Base-by-base conservation (phyloP, 768 basidiomycete genomes). In the Tylopilus vinaceipallidus region DNA sequence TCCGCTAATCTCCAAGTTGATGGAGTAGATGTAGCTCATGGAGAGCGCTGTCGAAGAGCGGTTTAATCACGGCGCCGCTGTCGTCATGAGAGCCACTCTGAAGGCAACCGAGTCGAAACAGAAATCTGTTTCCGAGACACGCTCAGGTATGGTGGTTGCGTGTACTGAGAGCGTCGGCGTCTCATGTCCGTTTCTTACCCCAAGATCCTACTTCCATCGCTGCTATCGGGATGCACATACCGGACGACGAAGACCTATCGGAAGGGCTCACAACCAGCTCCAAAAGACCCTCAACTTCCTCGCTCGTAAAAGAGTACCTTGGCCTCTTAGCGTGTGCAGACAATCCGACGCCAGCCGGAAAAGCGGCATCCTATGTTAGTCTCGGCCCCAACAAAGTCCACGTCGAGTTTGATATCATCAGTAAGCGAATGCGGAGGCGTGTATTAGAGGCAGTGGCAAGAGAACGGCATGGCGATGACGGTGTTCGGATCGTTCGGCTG, bases 391-490 rank as follows among this genome's bases (percentile, higher is more conserved):
- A 84, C 39, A 90, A 88, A 59, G 79, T 91, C 10, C 81, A 84
- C 44, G 82, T 95, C 19, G 87, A 94, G 60, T 94, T 91, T 57
- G 85, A 86, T 55, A 75, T 80, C 47, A 79, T 93, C 37, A 77
- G 79, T 29, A 73, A 75, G 45, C 77, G 88, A 41, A 69, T 97
- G 50, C 80, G 85, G 62, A 71, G 81, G 57, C 79, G 79, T 19
- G 76, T 92, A 2, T 65, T 95, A 38, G 92, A 95, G 60, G 80
- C 84, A 9, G 79, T 91, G 23, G 78, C 92, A 33, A 73, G 86
- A 58, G 91, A 97, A 60, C 81, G 86, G 58, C 86, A 93, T 60
- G 94, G 94, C 6, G 75, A 82, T 14, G 84, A 86, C 34, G 93
- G 88, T 22, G 84, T 95, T 5, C 77, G 95, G 46, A 85, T 98